phyloP scores from a whole-genome alignment of 257 asterid species.

The Osmanthus fragrans region DNA sequence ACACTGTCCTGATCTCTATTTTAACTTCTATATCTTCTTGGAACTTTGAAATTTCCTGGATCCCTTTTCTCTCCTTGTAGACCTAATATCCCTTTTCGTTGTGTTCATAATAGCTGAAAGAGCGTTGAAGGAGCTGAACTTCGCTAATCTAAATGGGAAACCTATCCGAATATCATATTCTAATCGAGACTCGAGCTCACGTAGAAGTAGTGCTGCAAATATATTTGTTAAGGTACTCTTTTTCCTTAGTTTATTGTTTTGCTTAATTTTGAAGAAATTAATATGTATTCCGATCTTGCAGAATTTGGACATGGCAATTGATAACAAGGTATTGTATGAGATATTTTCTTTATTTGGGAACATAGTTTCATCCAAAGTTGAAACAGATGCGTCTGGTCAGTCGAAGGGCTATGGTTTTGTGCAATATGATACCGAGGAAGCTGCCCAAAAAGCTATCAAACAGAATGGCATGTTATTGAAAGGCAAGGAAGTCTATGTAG shows the following conservation, averaged over 20 bases:
- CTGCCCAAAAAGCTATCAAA: slow-evolving; percentile 50
- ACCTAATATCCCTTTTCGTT: neutral
- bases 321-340: slow-evolving; percentile 39
- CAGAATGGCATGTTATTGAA: slow-evolving; percentile 37
- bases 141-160: slow-evolving; percentile 52
- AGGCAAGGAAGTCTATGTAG: slow-evolving; percentile 46
- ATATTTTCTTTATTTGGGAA: slow-evolving; percentile 39
- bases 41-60: neutral
- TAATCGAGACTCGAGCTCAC: slow-evolving; percentile 41
- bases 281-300: slow-evolving; percentile 16
- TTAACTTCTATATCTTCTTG: neutral
- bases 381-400: slow-evolving; percentile 39
- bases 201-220: slow-evolving; percentile 54
- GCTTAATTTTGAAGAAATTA: neutral
- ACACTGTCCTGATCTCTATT: neutral
- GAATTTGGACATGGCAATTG: slow-evolving; percentile 42
- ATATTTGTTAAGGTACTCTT: slow-evolving; percentile 60
- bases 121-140: slow-evolving; percentile 35
- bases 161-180: slow-evolving; percentile 57
- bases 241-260: neutral
- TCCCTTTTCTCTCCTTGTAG: neutral
- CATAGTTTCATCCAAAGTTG: slow-evolving; percentile 45
- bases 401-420: slow-evolving; percentile 72
- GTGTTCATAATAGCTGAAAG: slow-evolving; percentile 27
- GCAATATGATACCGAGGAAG: slow-evolving; percentile 46